Percentiles rank a stretch among this genome's conserved stretches.
Evolutionary conservation across 768 basidiomycete species (phyloP).

Genomic region (Kwoniella sp.): DNA sequence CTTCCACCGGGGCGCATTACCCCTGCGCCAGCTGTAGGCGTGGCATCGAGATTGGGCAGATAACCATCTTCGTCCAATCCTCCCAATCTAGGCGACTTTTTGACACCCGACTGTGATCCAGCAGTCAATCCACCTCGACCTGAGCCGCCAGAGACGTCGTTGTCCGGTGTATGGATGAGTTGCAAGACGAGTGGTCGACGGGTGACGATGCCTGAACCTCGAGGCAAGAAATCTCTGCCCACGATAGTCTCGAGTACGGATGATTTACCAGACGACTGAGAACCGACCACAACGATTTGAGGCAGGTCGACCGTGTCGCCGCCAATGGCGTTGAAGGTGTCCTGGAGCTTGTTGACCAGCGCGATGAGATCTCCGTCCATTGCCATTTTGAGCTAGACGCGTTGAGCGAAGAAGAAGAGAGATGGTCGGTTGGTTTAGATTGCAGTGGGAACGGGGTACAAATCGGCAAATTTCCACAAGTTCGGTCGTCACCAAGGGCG

Average conservation of each 20-base stretch:
- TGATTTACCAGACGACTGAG: constrained; percentile 95
- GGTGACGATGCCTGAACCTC: constrained; percentile 90
- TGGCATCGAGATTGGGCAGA: constrained; percentile 32
- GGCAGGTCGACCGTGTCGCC: constrained; percentile 59
- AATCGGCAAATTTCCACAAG: no score
- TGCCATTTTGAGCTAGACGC: constrained; percentile 41
- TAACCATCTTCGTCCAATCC: constrained; percentile 38
- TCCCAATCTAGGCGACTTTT: constrained; percentile 32
- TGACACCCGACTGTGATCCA: background rate
- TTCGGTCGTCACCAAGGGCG: no score
- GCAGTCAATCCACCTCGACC: constrained; percentile 2
- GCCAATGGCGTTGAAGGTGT: constrained; percentile 57
- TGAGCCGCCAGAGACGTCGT: constrained; percentile 34
- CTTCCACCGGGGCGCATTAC: constrained; percentile 46
- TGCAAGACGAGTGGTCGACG: constrained; percentile 93
- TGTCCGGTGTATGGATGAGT: constrained; percentile 83
- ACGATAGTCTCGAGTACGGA: constrained; percentile 86
- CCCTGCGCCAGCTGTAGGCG: constrained; percentile 37
- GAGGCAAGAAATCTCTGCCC: constrained; percentile 65
- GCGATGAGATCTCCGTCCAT: constrained; percentile 96
- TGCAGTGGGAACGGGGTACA: no score
- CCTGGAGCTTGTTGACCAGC: constrained; percentile 89
- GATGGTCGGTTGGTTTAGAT: no score
- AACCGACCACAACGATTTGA: constrained; percentile 69
- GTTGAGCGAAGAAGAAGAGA: background rate